These are phyloP conservation scores for Fusarium caatingaense DNA, from an alignment of 2,329 filamentous ascomycete species.

Conservation along the genomic window DNA sequence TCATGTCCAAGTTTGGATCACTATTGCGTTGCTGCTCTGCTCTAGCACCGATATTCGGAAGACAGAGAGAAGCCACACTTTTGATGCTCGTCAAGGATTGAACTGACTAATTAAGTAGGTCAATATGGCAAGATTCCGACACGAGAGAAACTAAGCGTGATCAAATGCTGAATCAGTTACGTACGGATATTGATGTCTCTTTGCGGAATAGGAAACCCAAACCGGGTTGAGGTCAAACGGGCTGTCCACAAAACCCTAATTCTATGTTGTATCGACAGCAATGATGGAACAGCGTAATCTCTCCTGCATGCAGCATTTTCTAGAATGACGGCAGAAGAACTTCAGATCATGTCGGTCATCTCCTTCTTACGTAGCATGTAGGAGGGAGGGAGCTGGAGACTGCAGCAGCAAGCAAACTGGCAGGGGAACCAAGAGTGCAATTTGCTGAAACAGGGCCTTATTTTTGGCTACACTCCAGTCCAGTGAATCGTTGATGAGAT, in stretches of 20 bases:
- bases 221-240: neutral
- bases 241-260: slow-evolving; percentile 33
- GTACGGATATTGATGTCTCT: neutral
- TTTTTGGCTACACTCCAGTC: slow-evolving; percentile 25
- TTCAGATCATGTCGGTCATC: slow-evolving; percentile 17
- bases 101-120: slow-evolving; percentile 10
- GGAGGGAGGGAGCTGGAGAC: neutral
- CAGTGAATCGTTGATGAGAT: slow-evolving; percentile 19
- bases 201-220: neutral
- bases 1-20: neutral
- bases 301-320: slow-evolving; percentile 42
- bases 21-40: neutral
- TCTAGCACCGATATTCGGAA: neutral
- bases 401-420: neutral
- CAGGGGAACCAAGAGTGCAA: slow-evolving; percentile 35
- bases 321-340: slow-evolving; percentile 50
- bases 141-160: slow-evolving; percentile 8
- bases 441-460: slow-evolving; percentile 31
- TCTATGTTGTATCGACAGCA: slow-evolving; percentile 7
- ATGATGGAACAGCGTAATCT: slow-evolving; percentile 20
- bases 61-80: neutral
- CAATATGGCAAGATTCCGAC: slow-evolving; percentile 15
- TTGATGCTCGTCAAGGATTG: neutral
- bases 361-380: slow-evolving; percentile 1
- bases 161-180: slow-evolving; percentile 7